Evolutionary conservation across 2,329 filamentous ascomycete species (phyloP).

Genomic region (Fusarium chaquense): DNA sequence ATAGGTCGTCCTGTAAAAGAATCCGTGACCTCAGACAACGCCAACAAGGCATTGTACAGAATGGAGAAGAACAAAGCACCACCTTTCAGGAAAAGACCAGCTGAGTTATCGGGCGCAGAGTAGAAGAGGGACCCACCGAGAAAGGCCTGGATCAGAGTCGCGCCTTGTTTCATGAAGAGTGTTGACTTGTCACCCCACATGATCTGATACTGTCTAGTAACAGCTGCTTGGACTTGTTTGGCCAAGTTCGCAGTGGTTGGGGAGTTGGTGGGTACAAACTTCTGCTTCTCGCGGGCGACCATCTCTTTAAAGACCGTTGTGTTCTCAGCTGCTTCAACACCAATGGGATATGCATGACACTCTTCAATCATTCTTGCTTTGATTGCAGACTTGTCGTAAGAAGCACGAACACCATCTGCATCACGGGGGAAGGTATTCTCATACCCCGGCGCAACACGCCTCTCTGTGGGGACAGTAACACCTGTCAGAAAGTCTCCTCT

Average conservation of each 20-base stretch:
- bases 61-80: conserved; percentile 74
- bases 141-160: conserved; percentile 69
- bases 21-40: conserved; percentile 74
- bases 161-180: conserved; percentile 46
- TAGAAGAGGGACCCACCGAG: conserved; percentile 77
- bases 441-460: not conserved
- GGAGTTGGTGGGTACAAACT: not conserved
- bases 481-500: not conserved
- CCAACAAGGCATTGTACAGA: conserved; percentile 70
- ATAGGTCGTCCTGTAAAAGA: conserved; percentile 71
- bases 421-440: not conserved
- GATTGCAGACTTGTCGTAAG: not conserved
- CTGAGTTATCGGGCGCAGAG: conserved; percentile 67
- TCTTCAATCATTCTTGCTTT: not conserved
- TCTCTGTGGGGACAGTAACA: not conserved
- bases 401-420: not conserved
- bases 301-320: not conserved
- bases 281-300: not conserved
- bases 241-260: not conserved
- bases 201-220: not conserved
- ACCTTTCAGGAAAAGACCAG: conserved; percentile 72
- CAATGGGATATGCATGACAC: not conserved
- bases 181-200: not conserved
- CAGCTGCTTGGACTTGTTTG: not conserved
- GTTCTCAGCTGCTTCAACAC: not conserved